Conservation (phyloP, 495 filamentous ascomycete species). For the Penicillium diatomitis region DNA sequence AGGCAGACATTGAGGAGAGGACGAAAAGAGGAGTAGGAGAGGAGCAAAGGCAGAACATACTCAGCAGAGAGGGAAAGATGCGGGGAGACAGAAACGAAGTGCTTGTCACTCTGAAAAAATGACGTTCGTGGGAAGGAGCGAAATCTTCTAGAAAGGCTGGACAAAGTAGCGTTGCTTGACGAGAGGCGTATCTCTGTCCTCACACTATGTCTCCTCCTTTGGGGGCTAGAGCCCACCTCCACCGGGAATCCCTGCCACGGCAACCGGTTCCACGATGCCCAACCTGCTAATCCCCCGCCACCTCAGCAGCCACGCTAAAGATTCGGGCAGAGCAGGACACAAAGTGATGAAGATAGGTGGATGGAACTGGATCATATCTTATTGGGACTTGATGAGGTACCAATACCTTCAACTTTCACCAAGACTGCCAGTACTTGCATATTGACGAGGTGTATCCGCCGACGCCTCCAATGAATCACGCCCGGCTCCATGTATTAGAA, state of each 20-base stretch:
- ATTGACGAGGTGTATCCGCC: too few relatives aligned
- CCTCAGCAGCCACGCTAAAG: neutral
- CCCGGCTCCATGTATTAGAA: too few relatives aligned
- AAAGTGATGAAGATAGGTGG: too few relatives aligned
- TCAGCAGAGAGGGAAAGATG: too few relatives aligned
- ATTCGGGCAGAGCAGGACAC: neutral
- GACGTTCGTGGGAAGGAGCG: neutral
- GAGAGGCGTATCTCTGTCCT: neutral
- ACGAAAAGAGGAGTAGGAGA: neutral
- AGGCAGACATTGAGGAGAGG: neutral
- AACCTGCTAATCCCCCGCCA: slow-evolving; percentile 5
- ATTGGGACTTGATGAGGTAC: too few relatives aligned
- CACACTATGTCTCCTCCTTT: neutral
- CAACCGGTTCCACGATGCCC: slow-evolving; percentile 24
- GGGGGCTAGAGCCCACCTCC: slow-evolving; percentile 16
- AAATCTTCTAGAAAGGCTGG: slow-evolving; percentile 7
- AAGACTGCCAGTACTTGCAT: too few relatives aligned
- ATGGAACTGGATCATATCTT: too few relatives aligned
- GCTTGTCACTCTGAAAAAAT: neutral
- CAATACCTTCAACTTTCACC: too few relatives aligned
- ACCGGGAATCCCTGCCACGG: slow-evolving; percentile 30
- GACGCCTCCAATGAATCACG: too few relatives aligned
- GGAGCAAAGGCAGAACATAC: too few relatives aligned
- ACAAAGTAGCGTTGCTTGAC: slow-evolving; percentile 7
- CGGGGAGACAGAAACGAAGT: too few relatives aligned